phyloP scores from a whole-genome alignment of 1,284 basidiomycete species.

The Gomphus bonarii region DNA sequence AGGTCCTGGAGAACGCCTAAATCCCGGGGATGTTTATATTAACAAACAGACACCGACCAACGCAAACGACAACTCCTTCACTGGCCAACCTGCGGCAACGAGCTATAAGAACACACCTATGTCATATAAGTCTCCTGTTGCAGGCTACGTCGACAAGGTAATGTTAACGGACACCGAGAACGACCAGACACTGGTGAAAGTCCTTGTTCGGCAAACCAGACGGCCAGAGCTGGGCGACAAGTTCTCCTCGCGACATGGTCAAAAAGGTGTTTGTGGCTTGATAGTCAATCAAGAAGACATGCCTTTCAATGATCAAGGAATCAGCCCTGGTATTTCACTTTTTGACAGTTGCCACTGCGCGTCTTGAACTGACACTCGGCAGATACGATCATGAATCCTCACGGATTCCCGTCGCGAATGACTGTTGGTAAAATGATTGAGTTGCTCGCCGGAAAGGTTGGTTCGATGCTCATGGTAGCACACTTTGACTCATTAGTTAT shows the following conservation, averaged over 20 bases:
- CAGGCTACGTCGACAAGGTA: slow-evolving; percentile 95
- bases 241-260: slow-evolving; percentile 96
- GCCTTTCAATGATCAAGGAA: slow-evolving; percentile 98
- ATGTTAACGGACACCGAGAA: slow-evolving; percentile 91
- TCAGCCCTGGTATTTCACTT: slow-evolving; percentile 63
- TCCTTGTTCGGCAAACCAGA: slow-evolving; percentile 95
- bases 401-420: slow-evolving; percentile 99
- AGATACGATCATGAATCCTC: slow-evolving; percentile 99
- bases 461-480: slow-evolving; percentile 3
- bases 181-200: slow-evolving; percentile 97
- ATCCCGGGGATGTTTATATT: slow-evolving; percentile 90
- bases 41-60: slow-evolving; percentile 95
- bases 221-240: slow-evolving; percentile 97
- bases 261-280: slow-evolving; percentile 97
- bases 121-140: slow-evolving; percentile 86
- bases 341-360: neutral
- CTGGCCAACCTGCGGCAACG: slow-evolving; percentile 66
- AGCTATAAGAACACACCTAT: slow-evolving; percentile 87
- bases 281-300: slow-evolving; percentile 99
- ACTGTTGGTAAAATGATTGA: slow-evolving; percentile 99
- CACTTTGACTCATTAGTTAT: neutral
- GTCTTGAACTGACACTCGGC: slow-evolving; percentile 10
- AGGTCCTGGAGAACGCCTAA: slow-evolving; percentile 89
- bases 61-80: slow-evolving; percentile 77
- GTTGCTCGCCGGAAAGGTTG: slow-evolving; percentile 85